A percentile compares a stretch with the other conserved stretches of the same genome.
Evolutionary conservation across 2,329 filamentous ascomycete genomes (phyloP).

Genomic region (Rasamsonia emersonii): DNA sequence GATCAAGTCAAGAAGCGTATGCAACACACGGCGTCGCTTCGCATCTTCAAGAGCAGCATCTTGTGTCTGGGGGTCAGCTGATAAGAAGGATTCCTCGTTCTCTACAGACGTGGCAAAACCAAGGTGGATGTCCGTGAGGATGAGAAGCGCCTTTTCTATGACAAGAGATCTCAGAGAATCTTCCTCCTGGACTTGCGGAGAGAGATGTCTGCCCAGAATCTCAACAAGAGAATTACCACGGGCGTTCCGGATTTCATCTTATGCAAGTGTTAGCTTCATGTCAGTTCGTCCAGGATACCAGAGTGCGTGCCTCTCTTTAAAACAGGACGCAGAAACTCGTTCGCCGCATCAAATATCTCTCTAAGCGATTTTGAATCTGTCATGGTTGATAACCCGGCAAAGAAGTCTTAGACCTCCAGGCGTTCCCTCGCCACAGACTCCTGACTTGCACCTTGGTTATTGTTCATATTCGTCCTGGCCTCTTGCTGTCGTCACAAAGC

Average conservation of each 20-base stretch:
- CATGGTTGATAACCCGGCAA: constrained; percentile 18
- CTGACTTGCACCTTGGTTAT: no score
- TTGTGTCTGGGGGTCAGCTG: constrained; percentile 9
- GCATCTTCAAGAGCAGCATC: constrained; percentile 31
- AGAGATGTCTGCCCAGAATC: constrained; percentile 17
- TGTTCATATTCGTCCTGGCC: no score
- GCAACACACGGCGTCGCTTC: constrained; percentile 29
- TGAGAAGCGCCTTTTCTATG: constrained; percentile 24
- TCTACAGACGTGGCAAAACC: constrained; percentile 22
- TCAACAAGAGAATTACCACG: constrained; percentile 27
- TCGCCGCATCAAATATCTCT: constrained; percentile 26
- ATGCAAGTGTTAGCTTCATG: constrained; percentile 19
- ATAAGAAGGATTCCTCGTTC: constrained; percentile 4
- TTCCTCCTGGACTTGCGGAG: constrained; percentile 9
- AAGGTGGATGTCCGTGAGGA: constrained; percentile 26
- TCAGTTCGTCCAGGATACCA: constrained; percentile 10
- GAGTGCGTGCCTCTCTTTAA: constrained; percentile 32
- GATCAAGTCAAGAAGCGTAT: constrained; percentile 35
- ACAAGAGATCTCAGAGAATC: constrained; percentile 18
- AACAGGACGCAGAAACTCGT: constrained; percentile 29
- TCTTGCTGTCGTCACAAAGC: no score
- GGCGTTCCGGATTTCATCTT: constrained; percentile 31
- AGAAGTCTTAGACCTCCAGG: no score
- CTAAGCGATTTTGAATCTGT: constrained; percentile 14
- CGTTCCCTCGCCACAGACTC: no score